phyloP scores from a whole-genome alignment of 441 rosid genomes.

The Corymbia citriodora region DNA sequence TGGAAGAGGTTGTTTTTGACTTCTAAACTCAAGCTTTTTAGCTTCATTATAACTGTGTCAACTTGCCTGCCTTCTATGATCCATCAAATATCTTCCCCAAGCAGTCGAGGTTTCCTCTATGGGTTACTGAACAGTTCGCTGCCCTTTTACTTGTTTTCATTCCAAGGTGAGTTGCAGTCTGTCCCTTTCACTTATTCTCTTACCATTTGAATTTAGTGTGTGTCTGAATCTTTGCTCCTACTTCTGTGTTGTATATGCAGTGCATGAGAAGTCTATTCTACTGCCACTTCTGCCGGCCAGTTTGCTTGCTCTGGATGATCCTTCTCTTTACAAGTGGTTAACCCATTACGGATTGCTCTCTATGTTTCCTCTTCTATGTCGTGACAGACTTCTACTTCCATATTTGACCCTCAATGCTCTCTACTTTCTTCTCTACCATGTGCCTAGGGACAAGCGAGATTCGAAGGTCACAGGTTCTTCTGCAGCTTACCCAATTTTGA shows the following conservation, averaged over 20 bases:
- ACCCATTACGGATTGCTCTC: conserved; percentile 74
- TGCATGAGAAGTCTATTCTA: conserved; percentile 91
- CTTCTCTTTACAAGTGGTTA: conserved; percentile 39
- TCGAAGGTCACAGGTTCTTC: conserved; percentile 4
- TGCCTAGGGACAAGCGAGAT: conserved; percentile 23
- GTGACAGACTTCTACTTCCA: conserved; percentile 71
- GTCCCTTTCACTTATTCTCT: neutral
- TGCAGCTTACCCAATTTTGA: conserved; percentile 9
- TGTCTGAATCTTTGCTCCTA: neutral
- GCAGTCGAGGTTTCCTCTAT: conserved; percentile 74
- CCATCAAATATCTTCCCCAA: conserved; percentile 74
- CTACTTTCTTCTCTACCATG: conserved; percentile 40
- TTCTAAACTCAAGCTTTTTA: conserved; percentile 42
- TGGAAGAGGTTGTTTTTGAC: conserved; percentile 78
- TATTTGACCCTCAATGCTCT: conserved; percentile 44
- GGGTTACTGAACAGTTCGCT: conserved; percentile 77
- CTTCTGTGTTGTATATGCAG: conserved; percentile 37
- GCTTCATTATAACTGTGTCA: conserved; percentile 59
- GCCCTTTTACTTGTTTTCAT: conserved; percentile 81
- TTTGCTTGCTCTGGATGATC: conserved; percentile 59
- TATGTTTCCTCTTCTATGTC: conserved; percentile 79
- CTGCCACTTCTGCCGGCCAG: conserved; percentile 86
- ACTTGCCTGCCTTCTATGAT: conserved; percentile 81
- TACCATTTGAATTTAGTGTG: neutral
- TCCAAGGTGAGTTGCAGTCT: conserved; percentile 49